Evolutionary conservation across 805 yeast species (phyloP).

Genomic region (Tetrapisispora taiwanensis): DNA sequence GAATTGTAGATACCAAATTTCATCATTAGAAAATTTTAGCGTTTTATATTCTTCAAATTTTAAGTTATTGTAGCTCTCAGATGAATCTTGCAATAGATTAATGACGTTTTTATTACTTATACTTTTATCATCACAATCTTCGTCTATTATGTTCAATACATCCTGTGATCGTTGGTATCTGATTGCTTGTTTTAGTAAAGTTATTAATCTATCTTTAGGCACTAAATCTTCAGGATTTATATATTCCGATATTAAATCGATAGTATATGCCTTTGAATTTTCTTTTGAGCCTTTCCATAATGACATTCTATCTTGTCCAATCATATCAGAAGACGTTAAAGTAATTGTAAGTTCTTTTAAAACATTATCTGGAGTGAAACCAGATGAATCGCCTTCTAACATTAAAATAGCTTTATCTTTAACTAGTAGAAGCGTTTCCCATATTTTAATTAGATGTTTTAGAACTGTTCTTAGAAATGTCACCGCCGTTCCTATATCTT

Average conservation of each 20-base stretch:
- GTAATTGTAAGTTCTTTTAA: slow-evolving; percentile 25
- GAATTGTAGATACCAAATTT: slow-evolving; percentile 77
- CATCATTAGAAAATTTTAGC: slow-evolving; percentile 45
- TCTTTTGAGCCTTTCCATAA: slow-evolving; percentile 27
- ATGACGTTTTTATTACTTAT: slow-evolving; percentile 7
- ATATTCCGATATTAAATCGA: slow-evolving; percentile 35
- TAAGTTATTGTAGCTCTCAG: slow-evolving; percentile 5
- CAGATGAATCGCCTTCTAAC: slow-evolving; percentile 4
- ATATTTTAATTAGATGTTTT: slow-evolving; percentile 16
- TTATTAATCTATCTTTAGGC: slow-evolving; percentile 42
- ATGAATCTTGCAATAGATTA: slow-evolving; percentile 10
- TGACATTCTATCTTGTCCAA: slow-evolving; percentile 12
- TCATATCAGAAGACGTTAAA: slow-evolving; percentile 19
- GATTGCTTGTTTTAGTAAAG: slow-evolving; percentile 43
- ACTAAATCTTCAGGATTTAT: slow-evolving; percentile 45
- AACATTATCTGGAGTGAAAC: slow-evolving; percentile 21
- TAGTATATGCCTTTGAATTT: slow-evolving; percentile 33
- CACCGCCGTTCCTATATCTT: slow-evolving; percentile 14
- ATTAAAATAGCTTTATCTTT: slow-evolving; percentile 5
- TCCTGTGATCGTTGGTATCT: slow-evolving; percentile 35
- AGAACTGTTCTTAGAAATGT: slow-evolving; percentile 19
- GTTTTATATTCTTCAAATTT: slow-evolving; percentile 13
- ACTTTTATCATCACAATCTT: slow-evolving; percentile 8
- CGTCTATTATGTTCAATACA: slow-evolving; percentile 28
- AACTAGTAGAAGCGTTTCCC: slow-evolving; percentile 17